Base-by-base conservation (phyloP, 2,329 filamentous ascomycete species). In the Tolypocladium album region DNA sequence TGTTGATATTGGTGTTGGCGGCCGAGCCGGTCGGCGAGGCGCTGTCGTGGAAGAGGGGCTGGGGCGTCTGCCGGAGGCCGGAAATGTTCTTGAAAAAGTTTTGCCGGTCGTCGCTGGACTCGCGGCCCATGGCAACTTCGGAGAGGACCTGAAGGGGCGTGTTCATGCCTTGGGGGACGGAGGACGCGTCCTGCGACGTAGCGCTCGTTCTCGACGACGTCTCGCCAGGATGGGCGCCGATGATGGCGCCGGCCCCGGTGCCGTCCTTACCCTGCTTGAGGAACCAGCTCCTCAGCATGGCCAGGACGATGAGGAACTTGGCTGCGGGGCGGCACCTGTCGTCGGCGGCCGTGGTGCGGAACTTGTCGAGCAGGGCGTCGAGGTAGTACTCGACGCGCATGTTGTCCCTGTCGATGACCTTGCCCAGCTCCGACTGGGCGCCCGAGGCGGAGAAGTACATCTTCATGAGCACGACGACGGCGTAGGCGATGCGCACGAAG, bases 281-380 rank as follows among this genome's bases (percentile, higher is more conserved):
- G 69, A 88, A 89, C 88, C 88, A 90, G 34, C 79, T 82, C 50
- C 83, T 83, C 34, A 92, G 74, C 85, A 91, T 88, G 57, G 81
- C 76, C 12, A 92, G 74, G 7, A 91, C 85, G 61, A 89, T 79
- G 2, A 88, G 76, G 63, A 92, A 92, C 71, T 90, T 91, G 57
- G 80, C 78, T 0, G 87, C 83, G 0, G 87, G 84, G 1, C 86
- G 79, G 53, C 84, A 89, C 61, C 81, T 82, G 57, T 88, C 83
- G 1, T 82, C 80, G 4, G 82, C 82, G 0, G 87, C 86, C 0
- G 86, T 80, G 45, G 81, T 79, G 61, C 81, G 79, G 66, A 93
- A 88, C 65, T 87, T 86, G 1, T 85, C 80, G 1, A 90, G 82
- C 24, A 92, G 76, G n/a, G 78, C 79, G 63, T 90, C 86, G 3